Evolutionary conservation across 1,284 basidiomycete genomes (phyloP), one percentile per base, ranked within the genome.

Genomic region (Malassezia obtusa): DNA sequence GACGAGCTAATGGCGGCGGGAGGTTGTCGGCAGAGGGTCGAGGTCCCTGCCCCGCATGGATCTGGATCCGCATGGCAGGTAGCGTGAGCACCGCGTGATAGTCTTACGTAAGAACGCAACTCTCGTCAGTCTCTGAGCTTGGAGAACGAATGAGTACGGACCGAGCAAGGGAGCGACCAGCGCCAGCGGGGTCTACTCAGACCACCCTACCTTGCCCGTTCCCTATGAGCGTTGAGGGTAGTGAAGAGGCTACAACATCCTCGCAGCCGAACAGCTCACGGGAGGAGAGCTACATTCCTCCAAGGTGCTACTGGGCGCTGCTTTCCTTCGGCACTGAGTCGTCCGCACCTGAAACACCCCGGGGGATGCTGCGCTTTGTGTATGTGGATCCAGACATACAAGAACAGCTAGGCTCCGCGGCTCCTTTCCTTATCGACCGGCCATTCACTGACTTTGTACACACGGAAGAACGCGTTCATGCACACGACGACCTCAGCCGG

Each of bases 331-430:
- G 26, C 10, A 14, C 17, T 17, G 38, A n/a, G 17, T 14, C 17
- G 8, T 25, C 10, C 15, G 19, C 19, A 14, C 22, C 31, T 15
- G n/a, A 22, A 17, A 21, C 38, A 10, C 6, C 22, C 6, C 30
- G 14, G 30, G 28, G 24, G 8, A 19, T 26, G 21, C 41, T 50
- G 3, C 21, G 21, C 9, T 49, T 50, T 32, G 12, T 55, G 4
- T 89, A 89, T 76, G 80, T 89, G 61, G 91, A 94, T 77, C 91
- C 90, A 46, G 82, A 88, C 51, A 79, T 94, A 57, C 78, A 82
- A 22, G 75, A 71, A 58, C 88, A 92, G 75, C 82, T 94, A 65
- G 82, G 80, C 22, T 79, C 81, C 49, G 83, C 89, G 75, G 82
- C 84, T 0, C 75, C 80, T 24, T 65, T 75, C 19, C 79, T 95